A percentile compares a stretch with the other conserved stretches of the same genome.
Conservation (phyloP, 352 stramenopile genomes). For the Globisporangium paroecandrum region DNA sequence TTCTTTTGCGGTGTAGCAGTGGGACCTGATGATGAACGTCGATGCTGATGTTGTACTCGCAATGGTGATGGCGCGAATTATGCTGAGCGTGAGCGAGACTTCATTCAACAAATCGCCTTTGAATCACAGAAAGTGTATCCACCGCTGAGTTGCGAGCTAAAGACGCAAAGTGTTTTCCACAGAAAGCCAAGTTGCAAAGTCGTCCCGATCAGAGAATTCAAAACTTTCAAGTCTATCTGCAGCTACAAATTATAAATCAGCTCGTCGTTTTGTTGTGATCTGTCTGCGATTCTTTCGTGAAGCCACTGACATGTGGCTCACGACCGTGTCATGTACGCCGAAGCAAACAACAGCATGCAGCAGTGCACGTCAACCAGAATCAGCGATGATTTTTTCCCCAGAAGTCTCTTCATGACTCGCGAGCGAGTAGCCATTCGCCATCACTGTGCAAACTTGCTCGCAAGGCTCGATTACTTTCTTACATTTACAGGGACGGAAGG, state of each 20-base stretch:
- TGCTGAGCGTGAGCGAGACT: background rate
- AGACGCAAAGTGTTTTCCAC: background rate
- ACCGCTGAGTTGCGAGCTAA: background rate
- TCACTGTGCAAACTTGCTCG: background rate
- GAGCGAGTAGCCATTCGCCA: background rate
- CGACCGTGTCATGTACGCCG: background rate
- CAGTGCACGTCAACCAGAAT: background rate
- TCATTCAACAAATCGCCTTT: background rate
- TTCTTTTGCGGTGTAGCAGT: background rate
- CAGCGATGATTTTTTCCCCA: background rate
- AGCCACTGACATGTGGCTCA: background rate
- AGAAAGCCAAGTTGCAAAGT: background rate
- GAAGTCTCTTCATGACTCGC: background rate
- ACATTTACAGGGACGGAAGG: background rate
- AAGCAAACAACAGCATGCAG: background rate
- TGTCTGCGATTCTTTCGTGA: background rate
- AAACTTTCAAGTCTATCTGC: background rate
- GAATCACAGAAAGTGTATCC: background rate
- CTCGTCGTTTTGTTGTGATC: background rate
- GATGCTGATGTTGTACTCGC: background rate
- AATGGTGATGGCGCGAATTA: background rate
- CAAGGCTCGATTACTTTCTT: background rate
- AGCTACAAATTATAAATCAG: background rate
- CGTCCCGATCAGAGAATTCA: background rate
- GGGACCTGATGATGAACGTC: background rate